Evolutionary conservation across 306 rosid genomes (phyloP).

Genomic region (Cucurbita ficifolia): DNA sequence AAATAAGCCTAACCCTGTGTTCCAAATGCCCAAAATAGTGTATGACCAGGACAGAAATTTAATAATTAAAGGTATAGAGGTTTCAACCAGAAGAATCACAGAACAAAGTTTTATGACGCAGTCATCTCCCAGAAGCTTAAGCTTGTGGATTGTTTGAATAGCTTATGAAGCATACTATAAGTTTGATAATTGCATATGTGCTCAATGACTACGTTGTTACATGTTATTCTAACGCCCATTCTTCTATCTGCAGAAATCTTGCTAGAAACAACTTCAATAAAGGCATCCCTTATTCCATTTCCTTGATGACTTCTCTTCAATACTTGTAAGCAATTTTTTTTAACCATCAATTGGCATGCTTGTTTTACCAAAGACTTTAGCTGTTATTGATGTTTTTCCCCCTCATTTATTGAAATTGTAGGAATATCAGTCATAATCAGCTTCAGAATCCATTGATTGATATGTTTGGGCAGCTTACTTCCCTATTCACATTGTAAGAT

Average conservation of each 20-base stretch:
- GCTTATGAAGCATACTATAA: neutral
- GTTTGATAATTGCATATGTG: neutral
- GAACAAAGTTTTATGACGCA: neutral
- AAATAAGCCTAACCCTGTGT: neutral
- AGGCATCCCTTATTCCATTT: conserved; percentile 49
- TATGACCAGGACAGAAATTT: neutral
- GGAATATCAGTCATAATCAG: conserved; percentile 80
- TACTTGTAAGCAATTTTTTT: conserved; percentile 42
- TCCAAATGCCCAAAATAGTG: neutral
- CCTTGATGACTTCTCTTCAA: conserved; percentile 37
- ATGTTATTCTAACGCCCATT: conserved; percentile 8
- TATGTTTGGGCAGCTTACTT: conserved; percentile 50
- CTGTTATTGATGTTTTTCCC: neutral
- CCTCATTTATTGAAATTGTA: conserved; percentile 22
- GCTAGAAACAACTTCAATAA: conserved; percentile 50
- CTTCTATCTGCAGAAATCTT: conserved; percentile 53
- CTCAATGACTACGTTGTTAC: neutral
- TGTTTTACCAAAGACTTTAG: neutral
- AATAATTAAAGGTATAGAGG: neutral
- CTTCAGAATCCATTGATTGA: conserved; percentile 39
- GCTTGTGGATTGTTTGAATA: neutral
- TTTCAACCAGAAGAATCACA: neutral
- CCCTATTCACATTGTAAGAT: conserved; percentile 69
- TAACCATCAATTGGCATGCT: neutral
- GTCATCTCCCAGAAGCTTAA: neutral